phyloP scores from a whole-genome alignment of 352 stramenopile species.

The Pythium pectinolyticum region DNA sequence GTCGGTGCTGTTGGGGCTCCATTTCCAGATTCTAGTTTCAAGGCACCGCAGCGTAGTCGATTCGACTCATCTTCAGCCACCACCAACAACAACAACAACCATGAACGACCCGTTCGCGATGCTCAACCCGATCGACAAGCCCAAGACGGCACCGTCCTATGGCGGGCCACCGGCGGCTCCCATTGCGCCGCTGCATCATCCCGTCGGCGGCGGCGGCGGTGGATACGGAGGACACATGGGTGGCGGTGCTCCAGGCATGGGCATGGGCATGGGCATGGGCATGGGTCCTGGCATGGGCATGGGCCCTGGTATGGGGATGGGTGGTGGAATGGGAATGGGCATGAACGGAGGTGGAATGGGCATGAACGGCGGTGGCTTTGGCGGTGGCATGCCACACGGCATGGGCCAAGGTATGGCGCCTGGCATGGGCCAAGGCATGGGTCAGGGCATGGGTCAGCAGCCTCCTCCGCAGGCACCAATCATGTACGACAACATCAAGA shows the following conservation, averaged over 20 bases:
- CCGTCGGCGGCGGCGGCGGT: neutral
- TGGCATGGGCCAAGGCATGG: constrained; percentile 24
- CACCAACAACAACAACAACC: constrained; percentile 6
- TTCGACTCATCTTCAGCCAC: neutral
- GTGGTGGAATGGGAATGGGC: constrained; percentile 13
- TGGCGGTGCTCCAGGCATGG: constrained; percentile 20
- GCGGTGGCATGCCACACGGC: constrained; percentile 20
- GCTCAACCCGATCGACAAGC: constrained; percentile 73
- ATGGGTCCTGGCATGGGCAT: constrained; percentile 8
- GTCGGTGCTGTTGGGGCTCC: neutral
- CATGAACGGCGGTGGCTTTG: constrained; percentile 17
- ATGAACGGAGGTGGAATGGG: constrained; percentile 7
- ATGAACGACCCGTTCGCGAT: constrained; percentile 80
- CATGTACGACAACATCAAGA: constrained; percentile 87
- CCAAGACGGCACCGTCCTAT: constrained; percentile 52
- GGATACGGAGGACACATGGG: constrained; percentile 19
- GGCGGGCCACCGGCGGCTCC: constrained; percentile 32
- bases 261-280: constrained; percentile 19
- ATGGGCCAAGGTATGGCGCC: constrained; percentile 15
- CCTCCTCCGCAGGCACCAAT: constrained; percentile 37
- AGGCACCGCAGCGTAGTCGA: too few relatives aligned
- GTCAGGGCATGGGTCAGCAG: constrained; percentile 12
- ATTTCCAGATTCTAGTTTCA: constrained; percentile 1
- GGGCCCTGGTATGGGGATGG: constrained; percentile 14
- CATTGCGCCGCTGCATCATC: constrained; percentile 30